Base-by-base conservation (phyloP, 306 rosid genomes). In the Neltuma alba region DNA sequence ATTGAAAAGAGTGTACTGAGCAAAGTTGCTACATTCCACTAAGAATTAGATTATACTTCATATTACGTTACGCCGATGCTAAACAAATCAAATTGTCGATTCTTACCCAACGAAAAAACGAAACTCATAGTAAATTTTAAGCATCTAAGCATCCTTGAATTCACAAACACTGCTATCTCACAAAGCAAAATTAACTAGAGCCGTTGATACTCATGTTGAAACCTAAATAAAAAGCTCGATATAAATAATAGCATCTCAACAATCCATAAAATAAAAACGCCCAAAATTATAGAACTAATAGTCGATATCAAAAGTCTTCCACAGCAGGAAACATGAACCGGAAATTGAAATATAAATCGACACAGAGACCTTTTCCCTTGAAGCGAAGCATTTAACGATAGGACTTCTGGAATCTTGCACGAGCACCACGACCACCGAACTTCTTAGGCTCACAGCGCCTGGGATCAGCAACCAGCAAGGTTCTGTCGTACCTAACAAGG, bases 401-500 rank as follows among this genome's bases (percentile, higher is more conserved):
- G 10, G 97, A 93, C 70, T 93, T 93, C 90, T 93, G 98, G 90
- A 93, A 93, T 85, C 97, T 93, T 0, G 98, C 92, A 20, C 94
- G 91, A 15, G 97, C 98, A 38, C 98, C 97, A n/a, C 97, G 97
- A 70, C 98, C 98, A 70, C 98, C 98, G 31, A 93, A 93, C 89
- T 93, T 93, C 89, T 93, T 93, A 12, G 98, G 97, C 91, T 93
- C 97, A 54, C 97, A 93, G 67, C 97, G 94, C 58, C 98, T 82
- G 0, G 98, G 98, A 64, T 93, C 97, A 5, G 97, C 98, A 0
- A 93, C 98, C 4, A 93, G 94, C 65, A 93, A 64, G 1, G 98
- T 93, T 36, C 98, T 58, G 23, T 93, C 98, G 23, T 91, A 93
- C 79, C 93, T 80, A 0, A 87, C 88, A 0, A 93, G 91, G 15